These are phyloP conservation scores for Zygoascus meyerae DNA, from an alignment of 1,139 yeast species.

Conservation along the genomic window DNA sequence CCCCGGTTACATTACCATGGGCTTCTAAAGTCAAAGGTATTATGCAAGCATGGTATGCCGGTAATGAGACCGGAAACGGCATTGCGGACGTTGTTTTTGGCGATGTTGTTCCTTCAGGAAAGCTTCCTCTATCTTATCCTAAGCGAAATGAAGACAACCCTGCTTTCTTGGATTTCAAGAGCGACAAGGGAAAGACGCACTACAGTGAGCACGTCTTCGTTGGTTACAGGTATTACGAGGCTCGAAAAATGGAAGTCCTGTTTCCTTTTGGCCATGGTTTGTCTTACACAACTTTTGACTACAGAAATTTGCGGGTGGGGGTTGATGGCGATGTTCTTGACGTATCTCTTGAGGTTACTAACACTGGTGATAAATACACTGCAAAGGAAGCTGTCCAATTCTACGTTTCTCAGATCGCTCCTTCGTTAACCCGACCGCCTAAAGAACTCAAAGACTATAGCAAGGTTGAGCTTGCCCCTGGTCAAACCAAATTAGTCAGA, in stretches of 20 bases:
- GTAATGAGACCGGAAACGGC: conserved; percentile 46
- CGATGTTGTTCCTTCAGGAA: conserved; percentile 59
- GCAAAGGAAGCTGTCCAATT: conserved; percentile 48
- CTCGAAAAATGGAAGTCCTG: conserved; percentile 40
- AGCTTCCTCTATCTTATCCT: conserved; percentile 50
- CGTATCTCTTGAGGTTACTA: conserved; percentile 40
- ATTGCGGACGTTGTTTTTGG: conserved; percentile 58
- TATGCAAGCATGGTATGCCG: conserved; percentile 49
- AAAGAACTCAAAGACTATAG: conserved; percentile 55
- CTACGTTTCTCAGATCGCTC: conserved; percentile 39
- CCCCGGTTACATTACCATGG: conserved; percentile 62
- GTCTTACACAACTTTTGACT: conserved; percentile 46
- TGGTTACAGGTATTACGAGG: conserved; percentile 58
- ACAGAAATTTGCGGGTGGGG: conserved; percentile 16
- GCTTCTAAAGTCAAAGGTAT: conserved; percentile 42
- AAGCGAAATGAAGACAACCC: conserved; percentile 10
- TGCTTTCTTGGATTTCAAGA: conserved; percentile 30
- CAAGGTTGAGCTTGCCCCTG: conserved; percentile 43
- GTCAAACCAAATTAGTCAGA: conserved; percentile 37
- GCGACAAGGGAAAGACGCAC: conserved; percentile 48
- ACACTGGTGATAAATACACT: conserved; percentile 36
- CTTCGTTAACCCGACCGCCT: conserved; percentile 45
- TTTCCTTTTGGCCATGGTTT: conserved; percentile 61
- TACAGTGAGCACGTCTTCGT: conserved; percentile 56
- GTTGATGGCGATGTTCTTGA: conserved; percentile 31